Conservation (phyloP, 2,329 filamentous ascomycete species). For the Colletotrichum gloeosporioides region DNA sequence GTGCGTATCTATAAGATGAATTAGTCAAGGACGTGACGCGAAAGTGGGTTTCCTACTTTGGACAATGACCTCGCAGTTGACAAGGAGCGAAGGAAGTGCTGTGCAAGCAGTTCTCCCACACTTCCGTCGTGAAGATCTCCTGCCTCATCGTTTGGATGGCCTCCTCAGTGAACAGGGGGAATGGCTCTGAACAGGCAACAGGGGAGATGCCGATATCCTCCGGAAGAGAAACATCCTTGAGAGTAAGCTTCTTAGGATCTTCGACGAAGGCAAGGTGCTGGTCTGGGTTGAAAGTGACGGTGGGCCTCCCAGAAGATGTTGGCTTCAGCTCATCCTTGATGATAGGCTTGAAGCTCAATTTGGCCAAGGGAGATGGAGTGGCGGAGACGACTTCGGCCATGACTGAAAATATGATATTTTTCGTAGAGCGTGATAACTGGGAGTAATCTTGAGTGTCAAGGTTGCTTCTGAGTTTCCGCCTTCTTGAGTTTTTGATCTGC, state of each 20-base stretch:
- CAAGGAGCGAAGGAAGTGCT: conserved; percentile 34
- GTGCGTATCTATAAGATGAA: background rate
- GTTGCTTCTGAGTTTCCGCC: background rate
- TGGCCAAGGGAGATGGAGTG: background rate
- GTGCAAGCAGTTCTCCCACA: conserved; percentile 61
- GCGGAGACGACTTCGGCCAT: background rate
- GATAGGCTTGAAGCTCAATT: background rate
- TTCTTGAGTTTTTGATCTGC: too few relatives aligned
- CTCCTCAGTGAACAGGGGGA: conserved; percentile 66
- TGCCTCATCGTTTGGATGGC: conserved; percentile 66
- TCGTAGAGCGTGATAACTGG: background rate
- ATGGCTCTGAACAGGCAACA: conserved; percentile 69
- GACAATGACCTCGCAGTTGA: background rate
- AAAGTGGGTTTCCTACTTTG: background rate
- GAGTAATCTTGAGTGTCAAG: background rate
- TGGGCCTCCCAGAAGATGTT: background rate
- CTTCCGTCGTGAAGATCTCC: conserved; percentile 64
- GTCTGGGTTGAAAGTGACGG: conserved; percentile 52
- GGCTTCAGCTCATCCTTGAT: background rate
- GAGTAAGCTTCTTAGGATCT: conserved; percentile 58
- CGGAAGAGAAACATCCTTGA: conserved; percentile 64
- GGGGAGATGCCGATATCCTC: conserved; percentile 64
- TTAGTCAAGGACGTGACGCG: background rate
- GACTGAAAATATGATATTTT: background rate
- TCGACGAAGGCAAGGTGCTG: conserved; percentile 61